Evolutionary conservation across 2,329 filamentous ascomycete genomes (phyloP).

Genomic region (Colletotrichum destructivum): DNA sequence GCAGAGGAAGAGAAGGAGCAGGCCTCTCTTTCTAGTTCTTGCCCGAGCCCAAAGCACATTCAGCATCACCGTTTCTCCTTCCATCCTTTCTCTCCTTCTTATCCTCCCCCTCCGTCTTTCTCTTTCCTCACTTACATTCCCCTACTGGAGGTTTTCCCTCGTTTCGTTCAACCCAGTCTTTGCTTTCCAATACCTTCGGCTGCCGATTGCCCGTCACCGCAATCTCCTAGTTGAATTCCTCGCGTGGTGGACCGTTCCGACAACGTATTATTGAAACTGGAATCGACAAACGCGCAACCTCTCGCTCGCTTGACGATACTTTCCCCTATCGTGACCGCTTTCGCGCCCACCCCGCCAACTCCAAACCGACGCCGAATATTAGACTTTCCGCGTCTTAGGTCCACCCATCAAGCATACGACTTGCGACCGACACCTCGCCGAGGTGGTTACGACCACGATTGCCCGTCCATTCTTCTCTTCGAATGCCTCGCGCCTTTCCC

Average conservation of each 20-base stretch:
- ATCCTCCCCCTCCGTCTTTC: background rate
- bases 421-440: constrained; percentile 23
- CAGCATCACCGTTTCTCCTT: constrained; percentile 23
- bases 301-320: constrained; percentile 33
- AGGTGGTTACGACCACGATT: constrained; percentile 18
- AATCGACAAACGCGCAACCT: constrained; percentile 36
- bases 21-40: constrained; percentile 24
- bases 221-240: constrained; percentile 28
- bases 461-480: constrained; percentile 25
- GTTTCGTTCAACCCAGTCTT: constrained; percentile 24
- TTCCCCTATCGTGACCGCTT: constrained; percentile 17
- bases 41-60: constrained; percentile 25
- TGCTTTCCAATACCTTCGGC: constrained; percentile 27
- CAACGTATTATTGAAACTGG: constrained; percentile 32
- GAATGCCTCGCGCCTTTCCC: constrained; percentile 33
- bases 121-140: constrained; percentile 21
- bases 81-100: constrained; percentile 11
- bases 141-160: constrained; percentile 35
- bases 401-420: constrained; percentile 10
- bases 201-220: constrained; percentile 16
- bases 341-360: constrained; percentile 26
- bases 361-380: constrained; percentile 11
- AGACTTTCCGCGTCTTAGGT: constrained; percentile 24
- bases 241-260: constrained; percentile 25
- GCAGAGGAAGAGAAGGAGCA: constrained; percentile 18